phyloP scores from a whole-genome alignment of 2,329 filamentous ascomycete species.

The Arthrobotrys sinensis region DNA sequence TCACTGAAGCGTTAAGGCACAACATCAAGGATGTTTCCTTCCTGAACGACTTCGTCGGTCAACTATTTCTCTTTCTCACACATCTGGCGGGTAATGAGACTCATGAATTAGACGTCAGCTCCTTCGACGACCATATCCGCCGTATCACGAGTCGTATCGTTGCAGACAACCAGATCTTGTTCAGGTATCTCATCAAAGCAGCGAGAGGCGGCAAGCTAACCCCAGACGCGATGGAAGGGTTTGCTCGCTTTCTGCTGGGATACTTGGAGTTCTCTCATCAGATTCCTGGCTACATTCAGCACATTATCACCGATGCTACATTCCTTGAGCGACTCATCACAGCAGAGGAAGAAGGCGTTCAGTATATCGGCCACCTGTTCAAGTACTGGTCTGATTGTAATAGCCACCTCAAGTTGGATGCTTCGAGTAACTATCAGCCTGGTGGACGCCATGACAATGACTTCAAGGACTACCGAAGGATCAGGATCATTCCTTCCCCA shows the following conservation, averaged over 20 bases:
- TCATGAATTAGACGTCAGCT: conserved; percentile 1
- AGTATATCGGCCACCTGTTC: conserved; percentile 23
- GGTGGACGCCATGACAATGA: conserved; percentile 84
- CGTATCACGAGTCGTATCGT: conserved; percentile 28
- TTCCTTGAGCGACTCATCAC: neutral
- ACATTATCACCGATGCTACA: conserved; percentile 7
- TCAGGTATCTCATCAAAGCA: conserved; percentile 21
- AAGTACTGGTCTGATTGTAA: conserved; percentile 47
- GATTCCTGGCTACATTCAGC: conserved; percentile 12
- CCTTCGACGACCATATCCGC: conserved; percentile 44
- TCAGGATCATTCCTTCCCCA: conserved; percentile 76
- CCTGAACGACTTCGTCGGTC: conserved; percentile 37
- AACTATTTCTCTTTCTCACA: conserved; percentile 42
- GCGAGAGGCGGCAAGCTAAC: conserved; percentile 2
- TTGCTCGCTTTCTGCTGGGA: conserved; percentile 38
- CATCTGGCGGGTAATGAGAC: conserved; percentile 12
- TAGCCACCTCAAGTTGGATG: neutral
- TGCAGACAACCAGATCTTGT: neutral
- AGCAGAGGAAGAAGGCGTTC: neutral
- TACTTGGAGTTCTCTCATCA: conserved; percentile 23
- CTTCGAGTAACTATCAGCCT: conserved; percentile 65
- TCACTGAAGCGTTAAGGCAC: conserved; percentile 25
- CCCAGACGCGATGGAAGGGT: conserved; percentile 30
- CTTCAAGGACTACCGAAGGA: conserved; percentile 74
- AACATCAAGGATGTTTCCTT: conserved; percentile 19